Conservation (phyloP, 805 yeast species). For the Pichia nakasei region DNA sequence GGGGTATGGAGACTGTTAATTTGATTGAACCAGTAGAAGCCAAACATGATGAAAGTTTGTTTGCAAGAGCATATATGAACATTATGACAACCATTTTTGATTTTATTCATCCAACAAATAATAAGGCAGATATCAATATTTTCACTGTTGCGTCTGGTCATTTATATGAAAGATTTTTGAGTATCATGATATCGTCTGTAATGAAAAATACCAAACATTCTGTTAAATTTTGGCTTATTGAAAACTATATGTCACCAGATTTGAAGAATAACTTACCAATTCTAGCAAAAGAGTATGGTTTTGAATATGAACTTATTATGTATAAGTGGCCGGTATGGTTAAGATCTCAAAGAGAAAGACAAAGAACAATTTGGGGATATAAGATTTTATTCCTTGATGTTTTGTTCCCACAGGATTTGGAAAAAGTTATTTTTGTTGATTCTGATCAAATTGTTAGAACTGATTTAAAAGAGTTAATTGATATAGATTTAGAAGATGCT, state of each 20-base stretch:
- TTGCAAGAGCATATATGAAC: neutral
- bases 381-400: slow-evolving; percentile 83
- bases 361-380: slow-evolving; percentile 80
- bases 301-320: slow-evolving; percentile 67
- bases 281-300: slow-evolving; percentile 49
- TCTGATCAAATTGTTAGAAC: slow-evolving; percentile 77
- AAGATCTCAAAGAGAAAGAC: slow-evolving; percentile 66
- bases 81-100: neutral
- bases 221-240: slow-evolving; percentile 81
- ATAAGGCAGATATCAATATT: slow-evolving; percentile 61
- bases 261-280: slow-evolving; percentile 53
- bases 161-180: slow-evolving; percentile 60
- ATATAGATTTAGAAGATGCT: slow-evolving; percentile 65
- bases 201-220: slow-evolving; percentile 53
- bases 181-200: slow-evolving; percentile 77
- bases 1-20: slow-evolving; percentile 5
- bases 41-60: slow-evolving; percentile 4
- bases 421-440: slow-evolving; percentile 76
- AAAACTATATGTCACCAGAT: slow-evolving; percentile 66
- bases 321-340: slow-evolving; percentile 94
- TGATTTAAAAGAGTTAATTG: slow-evolving; percentile 60
- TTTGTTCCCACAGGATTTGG: slow-evolving; percentile 69
- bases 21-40: slow-evolving; percentile 5
- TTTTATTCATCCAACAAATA: slow-evolving; percentile 1
- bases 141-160: slow-evolving; percentile 82